Base-by-base conservation (phyloP, 2,329 filamentous ascomycete genomes). In the Zymoseptoria passerinii region DNA sequence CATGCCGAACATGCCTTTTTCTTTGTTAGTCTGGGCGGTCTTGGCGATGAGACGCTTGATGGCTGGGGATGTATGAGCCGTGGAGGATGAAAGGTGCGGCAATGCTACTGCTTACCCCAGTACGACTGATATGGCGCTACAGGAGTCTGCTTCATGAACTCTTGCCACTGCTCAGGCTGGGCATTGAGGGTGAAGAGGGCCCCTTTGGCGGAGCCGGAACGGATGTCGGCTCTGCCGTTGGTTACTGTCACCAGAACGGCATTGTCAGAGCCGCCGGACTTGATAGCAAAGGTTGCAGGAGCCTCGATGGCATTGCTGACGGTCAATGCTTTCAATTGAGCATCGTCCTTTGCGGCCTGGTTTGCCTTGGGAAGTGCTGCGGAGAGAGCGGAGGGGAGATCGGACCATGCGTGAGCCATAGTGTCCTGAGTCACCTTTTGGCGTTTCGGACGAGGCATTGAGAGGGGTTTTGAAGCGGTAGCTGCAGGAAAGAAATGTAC, bases 111-210 rank as follows among this genome's bases (percentile, higher is more conserved):
- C 50, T 8, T 29, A 65, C 75, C 75, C 75, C 75, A 77, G 62
- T 76, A 78, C 57, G 73, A 75, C 58, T 78, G 75, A 58, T 78
- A 77, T 13, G 76, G 75, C 64, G 71, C 71, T 1, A 70, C 72
- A 4, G 75, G 76, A 1, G 75, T 73, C 35, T 71, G 68, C 58
- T 77, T 72, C 69, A 77, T 77, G 66, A 76, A 76, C 52, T 76
- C 69, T 62, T 76, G 71, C 76, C 76, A 78, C 67, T 78, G 75
- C 60, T 77, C 74, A 2, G 76, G 74, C 2, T 74, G 66, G 9
- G 76, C 76, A 19, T 70, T 72, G 3, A 78, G 70, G 0, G 68
- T 71, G 63, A 77, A 78, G 0, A 71, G 50, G 28, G 66, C 65
- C 6, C 65, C 58, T 10, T 65, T 60, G 4, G 66, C 55, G 2